Evolutionary conservation across 352 stramenopile genomes (phyloP), one percentile per base, ranked within the genome.

Genomic region (Globisporangium irregulare): DNA sequence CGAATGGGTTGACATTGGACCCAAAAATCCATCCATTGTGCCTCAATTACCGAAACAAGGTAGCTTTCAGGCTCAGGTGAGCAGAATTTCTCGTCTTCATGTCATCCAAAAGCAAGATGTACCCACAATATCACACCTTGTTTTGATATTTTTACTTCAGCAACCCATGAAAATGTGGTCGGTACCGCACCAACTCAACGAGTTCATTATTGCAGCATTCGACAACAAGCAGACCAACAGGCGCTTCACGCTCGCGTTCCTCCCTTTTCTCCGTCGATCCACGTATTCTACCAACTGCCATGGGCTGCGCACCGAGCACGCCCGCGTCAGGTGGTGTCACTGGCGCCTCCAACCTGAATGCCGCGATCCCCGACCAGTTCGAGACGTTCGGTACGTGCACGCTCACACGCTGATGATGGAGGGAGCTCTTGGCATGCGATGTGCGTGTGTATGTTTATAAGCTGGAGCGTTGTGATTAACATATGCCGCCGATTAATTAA

Each of bases 311-410:
- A 53, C 57, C 66, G 15, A 80, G 76, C 51, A 59, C 55, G 8
- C 46, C 60, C 53, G 22, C 27, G 1, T 32, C 66, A 10, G 41
- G 7, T 24, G 25, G 38, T 25, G 55, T 36, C 24, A 34, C 32
- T 32, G 38, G 29, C 25, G 50, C 50, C 15, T 8, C 58, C 14
- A 48, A 78, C 62, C 64, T 80, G 32, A 84, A 84, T 72, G 51
- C 62, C 43, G 74, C 78, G 25, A 86, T 89, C 22, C 75, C 78
- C 1, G 81, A 89, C 68, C 79, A 81, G 64, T 90, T 78, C 64
- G 81, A 90, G 69, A 87, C 79, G 27, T 87, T 86, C 56, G 79
- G 81, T 90, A 59, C 54, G 55, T 60, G 15, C 12, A 20, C 51
- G 51, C n/a, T 32, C 29, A 10, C 22, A 18, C 38, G 38, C 12